Evolutionary conservation across 306 rosid genomes (phyloP).

Genomic region (Vigna reflexopilosa): DNA sequence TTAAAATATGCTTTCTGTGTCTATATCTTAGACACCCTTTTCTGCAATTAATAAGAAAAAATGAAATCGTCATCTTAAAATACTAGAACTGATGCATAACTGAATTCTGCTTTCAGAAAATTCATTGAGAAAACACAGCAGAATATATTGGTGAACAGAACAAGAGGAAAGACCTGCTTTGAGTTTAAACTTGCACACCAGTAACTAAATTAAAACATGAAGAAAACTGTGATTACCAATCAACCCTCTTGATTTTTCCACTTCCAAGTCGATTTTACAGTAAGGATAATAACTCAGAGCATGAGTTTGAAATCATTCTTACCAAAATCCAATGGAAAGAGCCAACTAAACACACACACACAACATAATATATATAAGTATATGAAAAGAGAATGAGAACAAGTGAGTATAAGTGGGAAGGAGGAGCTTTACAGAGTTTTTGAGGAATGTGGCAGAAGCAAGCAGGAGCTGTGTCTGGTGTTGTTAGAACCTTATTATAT

Average conservation of each 20-base stretch:
- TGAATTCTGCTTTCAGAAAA: conserved; percentile 3
- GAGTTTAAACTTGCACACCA: background rate
- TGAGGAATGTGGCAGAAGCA: conserved; percentile 36
- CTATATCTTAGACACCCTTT: background rate
- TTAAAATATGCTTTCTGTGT: conserved; percentile 15
- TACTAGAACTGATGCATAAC: conserved; percentile 14
- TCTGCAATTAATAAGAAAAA: conserved; percentile 8
- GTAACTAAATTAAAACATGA: background rate
- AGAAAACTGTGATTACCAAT: background rate
- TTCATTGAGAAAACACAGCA: background rate
- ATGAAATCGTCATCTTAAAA: background rate
- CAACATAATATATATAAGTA: background rate
- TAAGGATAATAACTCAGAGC: background rate
- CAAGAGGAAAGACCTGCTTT: background rate
- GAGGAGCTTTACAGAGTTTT: conserved; percentile 18
- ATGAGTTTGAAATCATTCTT: background rate
- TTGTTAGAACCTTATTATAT: conserved; percentile 38
- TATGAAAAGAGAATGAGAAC: background rate
- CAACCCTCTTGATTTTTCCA: background rate
- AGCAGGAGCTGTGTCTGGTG: conserved; percentile 23
- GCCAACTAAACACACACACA: background rate
- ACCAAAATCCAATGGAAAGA: conserved; percentile 5
- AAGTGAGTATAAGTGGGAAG: conserved; percentile 40
- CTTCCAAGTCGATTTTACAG: conserved; percentile 8
- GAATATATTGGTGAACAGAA: background rate